Evolutionary conservation across 73 alveolate genomes (phyloP).

Genomic region (Paramecium tetraurelia): DNA sequence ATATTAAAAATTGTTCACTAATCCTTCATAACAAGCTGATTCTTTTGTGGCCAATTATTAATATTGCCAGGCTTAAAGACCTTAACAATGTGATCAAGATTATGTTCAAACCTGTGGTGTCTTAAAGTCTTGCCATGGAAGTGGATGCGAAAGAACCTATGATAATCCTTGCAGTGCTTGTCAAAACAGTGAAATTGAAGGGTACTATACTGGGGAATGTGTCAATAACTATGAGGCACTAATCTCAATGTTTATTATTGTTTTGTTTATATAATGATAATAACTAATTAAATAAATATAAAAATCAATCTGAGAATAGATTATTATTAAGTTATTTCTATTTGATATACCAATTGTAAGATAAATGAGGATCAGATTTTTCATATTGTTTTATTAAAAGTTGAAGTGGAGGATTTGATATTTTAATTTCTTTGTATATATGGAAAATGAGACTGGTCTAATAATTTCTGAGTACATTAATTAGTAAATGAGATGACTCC

Average conservation of each 20-base stretch:
- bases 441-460: background rate
- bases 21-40: background rate
- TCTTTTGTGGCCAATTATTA: background rate
- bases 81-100: background rate
- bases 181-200: background rate
- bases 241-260: background rate
- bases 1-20: background rate
- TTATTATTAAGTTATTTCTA: background rate
- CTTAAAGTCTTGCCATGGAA: background rate
- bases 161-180: conserved; percentile 2
- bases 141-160: background rate
- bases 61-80: background rate
- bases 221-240: background rate
- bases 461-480: background rate
- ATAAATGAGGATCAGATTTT: background rate
- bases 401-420: background rate
- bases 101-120: background rate
- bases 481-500: background rate
- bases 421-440: background rate
- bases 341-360: background rate
- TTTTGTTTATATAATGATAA: background rate
- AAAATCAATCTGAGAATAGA: background rate
- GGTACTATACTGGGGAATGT: background rate
- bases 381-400: background rate
- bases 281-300: background rate